Evolutionary conservation across 208 protist genomes (phyloP), one percentile per base, ranked within the genome.

Genomic region (Leishmania tarentolae): DNA sequence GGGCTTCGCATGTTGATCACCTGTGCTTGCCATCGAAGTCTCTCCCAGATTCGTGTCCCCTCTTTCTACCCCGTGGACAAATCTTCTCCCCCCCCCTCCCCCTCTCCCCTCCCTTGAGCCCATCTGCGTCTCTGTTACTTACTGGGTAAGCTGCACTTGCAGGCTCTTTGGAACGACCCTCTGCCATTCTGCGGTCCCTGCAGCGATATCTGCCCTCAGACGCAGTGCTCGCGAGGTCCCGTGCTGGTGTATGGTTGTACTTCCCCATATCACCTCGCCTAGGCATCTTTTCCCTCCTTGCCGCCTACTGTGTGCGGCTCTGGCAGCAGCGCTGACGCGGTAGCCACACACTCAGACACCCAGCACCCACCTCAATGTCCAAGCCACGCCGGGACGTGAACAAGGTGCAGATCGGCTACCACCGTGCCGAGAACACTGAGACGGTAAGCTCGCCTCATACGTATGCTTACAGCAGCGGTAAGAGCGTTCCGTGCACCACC

Each of bases 401-500:
- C 79, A 94, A 91, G 80, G 90, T 93, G 46, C 88, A 88, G 79
- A 81, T 97, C 52, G 91, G 92, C 80, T 93, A 90, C 74, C 85
- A 96, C 82, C 90, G 92, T 35, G 86, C 88, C 8, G 90, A 93
- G 61, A 94, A 96, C 84, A 94, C 92, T 4, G 92, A 97, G 76
- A 97, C 94, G 7, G 86, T 88, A 40, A 97, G 94, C 80, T 96
- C 93, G 19, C 94, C 94, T 24, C 91, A 93, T 77, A 95, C 93
- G 50, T 95, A 95, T 77, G 87, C 87, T 53, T 78, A 89, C 83
- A 87, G 79, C 68, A 84, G 82, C 35, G 77, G 82, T 28, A 76
- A 81, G 65, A 46, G 59, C n/a, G 79, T 82, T 21, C 89, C 92
- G 3, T 85, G 87, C 8, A 94, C 92, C 17, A 90, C 87, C 21